Conservation (phyloP, 345 rosid genomes). For the Syzygium aromaticum region DNA sequence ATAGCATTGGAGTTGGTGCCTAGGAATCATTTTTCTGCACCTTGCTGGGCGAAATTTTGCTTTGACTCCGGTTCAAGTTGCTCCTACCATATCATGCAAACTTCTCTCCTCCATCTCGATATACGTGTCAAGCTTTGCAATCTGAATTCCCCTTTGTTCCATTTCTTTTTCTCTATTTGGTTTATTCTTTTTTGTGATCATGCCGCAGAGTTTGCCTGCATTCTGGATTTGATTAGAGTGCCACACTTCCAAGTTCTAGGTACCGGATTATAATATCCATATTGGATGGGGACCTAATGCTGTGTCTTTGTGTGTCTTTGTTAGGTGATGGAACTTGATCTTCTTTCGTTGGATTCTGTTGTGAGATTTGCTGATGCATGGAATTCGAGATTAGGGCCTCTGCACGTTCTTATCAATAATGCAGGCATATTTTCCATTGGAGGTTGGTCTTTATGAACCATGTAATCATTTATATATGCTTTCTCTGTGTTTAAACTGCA, state of each 20-base stretch:
- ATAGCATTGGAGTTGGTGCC: not conserved
- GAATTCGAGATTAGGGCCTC: constrained; percentile 56
- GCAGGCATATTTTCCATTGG: constrained; percentile 95
- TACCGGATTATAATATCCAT: not conserved
- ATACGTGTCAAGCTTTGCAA: not conserved
- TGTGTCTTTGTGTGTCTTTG: constrained; percentile 1
- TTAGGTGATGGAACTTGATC: constrained; percentile 94
- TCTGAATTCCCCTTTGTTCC: not conserved
- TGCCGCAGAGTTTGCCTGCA: not conserved
- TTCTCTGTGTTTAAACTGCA: not conserved
- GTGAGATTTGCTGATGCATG: constrained; percentile 58
- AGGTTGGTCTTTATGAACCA: constrained; percentile 30
- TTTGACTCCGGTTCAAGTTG: not conserved
- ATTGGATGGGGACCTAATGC: not conserved
- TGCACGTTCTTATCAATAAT: constrained; percentile 84
- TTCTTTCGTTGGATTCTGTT: constrained; percentile 80
- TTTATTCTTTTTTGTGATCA: not conserved
- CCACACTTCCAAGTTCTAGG: not conserved
- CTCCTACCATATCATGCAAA: not conserved
- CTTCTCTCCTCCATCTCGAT: not conserved
- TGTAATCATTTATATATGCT: not conserved
- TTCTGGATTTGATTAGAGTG: not conserved
- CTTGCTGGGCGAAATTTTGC: not conserved
- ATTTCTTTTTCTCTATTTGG: not conserved
- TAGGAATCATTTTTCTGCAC: not conserved